Conservation (phyloP, 768 basidiomycete genomes). For the Kwoniella sp. region DNA sequence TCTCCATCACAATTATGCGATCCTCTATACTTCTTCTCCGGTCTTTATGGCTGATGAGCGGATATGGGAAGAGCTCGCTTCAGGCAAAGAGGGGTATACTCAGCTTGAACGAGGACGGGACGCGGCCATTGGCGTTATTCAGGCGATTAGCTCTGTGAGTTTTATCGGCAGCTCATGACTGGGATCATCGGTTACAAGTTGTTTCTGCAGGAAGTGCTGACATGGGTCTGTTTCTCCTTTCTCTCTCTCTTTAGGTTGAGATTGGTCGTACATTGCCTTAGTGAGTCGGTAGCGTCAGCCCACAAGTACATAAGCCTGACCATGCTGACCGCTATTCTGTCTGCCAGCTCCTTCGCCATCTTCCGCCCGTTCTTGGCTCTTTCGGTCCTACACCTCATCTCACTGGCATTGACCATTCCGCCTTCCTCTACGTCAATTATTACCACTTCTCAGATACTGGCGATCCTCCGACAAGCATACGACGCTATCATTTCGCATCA, state of each 20-base stretch:
- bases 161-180: too few species aligned
- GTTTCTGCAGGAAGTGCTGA: too few species aligned
- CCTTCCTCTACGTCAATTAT: constrained; percentile 31
- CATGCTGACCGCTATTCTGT: background rate
- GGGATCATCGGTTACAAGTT: too few species aligned
- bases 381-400: constrained; percentile 42
- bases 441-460: constrained; percentile 33
- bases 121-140: constrained; percentile 52
- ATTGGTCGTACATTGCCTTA: constrained; percentile 51
- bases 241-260: constrained; percentile 36
- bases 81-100: constrained; percentile 42
- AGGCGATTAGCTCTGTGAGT: constrained; percentile 52
- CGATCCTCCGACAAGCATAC: constrained; percentile 43
- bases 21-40: constrained; percentile 47
- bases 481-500: constrained; percentile 39
- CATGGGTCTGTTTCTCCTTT: background rate
- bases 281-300: constrained; percentile 24
- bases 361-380: constrained; percentile 48
- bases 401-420: constrained; percentile 32
- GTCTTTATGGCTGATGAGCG: constrained; percentile 31
- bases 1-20: constrained; percentile 50
- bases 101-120: constrained; percentile 49
- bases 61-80: constrained; percentile 48
- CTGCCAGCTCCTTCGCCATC: constrained; percentile 44
- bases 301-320: background rate